Conservation (phyloP, 2,329 filamentous ascomycete species). For the Nakataea oryzae region DNA sequence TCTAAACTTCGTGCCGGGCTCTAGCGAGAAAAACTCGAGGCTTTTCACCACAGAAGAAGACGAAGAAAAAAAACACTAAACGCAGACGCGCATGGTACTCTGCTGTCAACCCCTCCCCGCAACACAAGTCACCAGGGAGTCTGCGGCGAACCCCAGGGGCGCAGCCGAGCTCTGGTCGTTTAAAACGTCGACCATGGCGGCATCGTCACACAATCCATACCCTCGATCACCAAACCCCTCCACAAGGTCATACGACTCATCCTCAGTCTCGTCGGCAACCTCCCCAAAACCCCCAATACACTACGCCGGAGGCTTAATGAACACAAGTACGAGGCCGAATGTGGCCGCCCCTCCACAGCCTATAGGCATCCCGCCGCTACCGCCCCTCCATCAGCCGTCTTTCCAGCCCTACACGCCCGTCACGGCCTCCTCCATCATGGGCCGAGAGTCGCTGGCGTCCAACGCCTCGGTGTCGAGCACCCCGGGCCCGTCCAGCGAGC, state of each 20-base stretch:
- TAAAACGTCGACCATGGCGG: slow-evolving; percentile 36
- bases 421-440: slow-evolving; percentile 36
- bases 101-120: slow-evolving; percentile 6
- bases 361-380: slow-evolving; percentile 41
- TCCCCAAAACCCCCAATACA: slow-evolving; percentile 44
- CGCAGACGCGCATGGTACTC: slow-evolving; percentile 18
- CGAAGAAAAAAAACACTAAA: background rate
- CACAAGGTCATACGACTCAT: slow-evolving; percentile 53
- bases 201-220: slow-evolving; percentile 45
- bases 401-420: slow-evolving; percentile 45
- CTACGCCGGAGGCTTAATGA: slow-evolving; percentile 42
- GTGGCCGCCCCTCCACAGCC: slow-evolving; percentile 38
- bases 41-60: slow-evolving; percentile 11
- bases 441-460: slow-evolving; percentile 51
- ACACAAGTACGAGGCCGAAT: slow-evolving; percentile 37
- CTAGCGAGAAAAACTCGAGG: background rate
- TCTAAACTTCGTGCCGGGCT: slow-evolving; percentile 6
- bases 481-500: slow-evolving; percentile 31
- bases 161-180: slow-evolving; percentile 20
- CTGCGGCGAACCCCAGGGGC: slow-evolving; percentile 20
- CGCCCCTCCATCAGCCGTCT: slow-evolving; percentile 29
- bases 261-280: slow-evolving; percentile 50
- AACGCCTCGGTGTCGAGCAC: slow-evolving; percentile 46
- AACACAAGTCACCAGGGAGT: slow-evolving; percentile 24
- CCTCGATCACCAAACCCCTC: slow-evolving; percentile 52